phyloP scores from a whole-genome alignment of 768 basidiomycete genomes.

The Boletus pseudopeckii region DNA sequence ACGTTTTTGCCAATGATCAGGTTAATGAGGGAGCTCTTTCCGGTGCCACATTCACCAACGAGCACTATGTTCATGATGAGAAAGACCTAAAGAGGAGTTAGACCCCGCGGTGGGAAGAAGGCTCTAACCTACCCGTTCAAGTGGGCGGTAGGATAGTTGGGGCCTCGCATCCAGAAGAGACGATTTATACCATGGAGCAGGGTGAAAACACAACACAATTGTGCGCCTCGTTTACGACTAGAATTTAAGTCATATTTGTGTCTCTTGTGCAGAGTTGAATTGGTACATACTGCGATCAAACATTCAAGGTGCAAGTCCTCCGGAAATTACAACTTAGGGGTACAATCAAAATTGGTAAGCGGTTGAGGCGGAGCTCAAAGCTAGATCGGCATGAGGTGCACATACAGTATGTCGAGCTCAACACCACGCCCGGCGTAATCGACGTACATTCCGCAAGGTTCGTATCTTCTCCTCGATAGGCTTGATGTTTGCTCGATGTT shows the following conservation, averaged over 20 bases:
- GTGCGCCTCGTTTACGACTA: not conserved
- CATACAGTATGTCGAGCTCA: slow-evolving; percentile 14
- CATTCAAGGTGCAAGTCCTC: not conserved
- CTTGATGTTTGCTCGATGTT: not conserved
- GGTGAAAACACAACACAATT: not conserved
- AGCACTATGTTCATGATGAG: slow-evolving; percentile 21
- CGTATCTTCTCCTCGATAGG: slow-evolving; percentile 6
- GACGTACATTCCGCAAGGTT: slow-evolving; percentile 24
- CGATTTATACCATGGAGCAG: slow-evolving; percentile 6
- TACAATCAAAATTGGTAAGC: slow-evolving; percentile 2
- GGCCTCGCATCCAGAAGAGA: not conserved
- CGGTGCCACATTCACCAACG: slow-evolving; percentile 22
- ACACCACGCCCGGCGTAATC: slow-evolving; percentile 17
- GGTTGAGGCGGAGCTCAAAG: slow-evolving; percentile 24
- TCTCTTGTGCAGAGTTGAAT: slow-evolving; percentile 2
- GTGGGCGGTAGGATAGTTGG: not conserved
- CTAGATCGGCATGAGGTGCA: slow-evolving; percentile 7
- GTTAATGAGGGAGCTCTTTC: slow-evolving; percentile 28
- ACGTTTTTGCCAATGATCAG: slow-evolving; percentile 10
- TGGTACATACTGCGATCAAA: not conserved
- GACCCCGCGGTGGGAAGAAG: not conserved
- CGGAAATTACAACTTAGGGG: slow-evolving; percentile 12
- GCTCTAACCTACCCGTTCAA: not conserved
- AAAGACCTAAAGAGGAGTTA: slow-evolving; percentile 4
- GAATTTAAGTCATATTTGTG: not conserved